These are phyloP conservation scores for Daldinia sp. DNA, from an alignment of 2,329 filamentous ascomycete genomes.

Conservation along the genomic window DNA sequence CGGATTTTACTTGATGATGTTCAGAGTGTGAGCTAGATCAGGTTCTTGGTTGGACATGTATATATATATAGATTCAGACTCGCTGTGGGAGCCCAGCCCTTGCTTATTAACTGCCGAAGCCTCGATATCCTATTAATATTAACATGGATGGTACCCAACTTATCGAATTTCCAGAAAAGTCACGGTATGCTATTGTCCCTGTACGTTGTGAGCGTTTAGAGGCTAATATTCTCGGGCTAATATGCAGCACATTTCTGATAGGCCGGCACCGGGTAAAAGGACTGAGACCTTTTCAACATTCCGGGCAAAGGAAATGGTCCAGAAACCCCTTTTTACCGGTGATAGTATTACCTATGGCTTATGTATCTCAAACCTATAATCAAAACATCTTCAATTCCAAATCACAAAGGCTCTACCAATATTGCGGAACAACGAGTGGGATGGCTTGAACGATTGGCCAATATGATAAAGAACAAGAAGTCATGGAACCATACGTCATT, in stretches of 20 bases:
- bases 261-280: conserved; percentile 38
- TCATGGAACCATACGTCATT: conserved; percentile 37
- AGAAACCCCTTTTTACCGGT: conserved; percentile 24
- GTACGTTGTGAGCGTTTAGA: conserved; percentile 15
- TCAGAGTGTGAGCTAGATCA: conserved; percentile 18
- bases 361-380: conserved; percentile 14
- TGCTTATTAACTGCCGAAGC: conserved; percentile 43
- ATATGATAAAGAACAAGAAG: conserved; percentile 37
- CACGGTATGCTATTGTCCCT: conserved; percentile 33
- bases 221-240: conserved; percentile 42
- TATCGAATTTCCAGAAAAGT: conserved; percentile 35
- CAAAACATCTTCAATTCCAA: conserved; percentile 18
- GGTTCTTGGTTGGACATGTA: conserved; percentile 16
- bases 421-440: conserved; percentile 25
- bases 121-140: conserved; percentile 38
- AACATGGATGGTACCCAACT: conserved; percentile 40
- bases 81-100: conserved; percentile 4
- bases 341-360: conserved; percentile 8
- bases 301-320: conserved; percentile 14
- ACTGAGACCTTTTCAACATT: conserved; percentile 12
- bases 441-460: conserved; percentile 18
- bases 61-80: conserved; percentile 36
- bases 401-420: conserved; percentile 23
- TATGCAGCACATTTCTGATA: conserved; percentile 27
- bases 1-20: conserved; percentile 24